phyloP scores from a whole-genome alignment of 352 stramenopile species.

The Globisporangium barbulae region DNA sequence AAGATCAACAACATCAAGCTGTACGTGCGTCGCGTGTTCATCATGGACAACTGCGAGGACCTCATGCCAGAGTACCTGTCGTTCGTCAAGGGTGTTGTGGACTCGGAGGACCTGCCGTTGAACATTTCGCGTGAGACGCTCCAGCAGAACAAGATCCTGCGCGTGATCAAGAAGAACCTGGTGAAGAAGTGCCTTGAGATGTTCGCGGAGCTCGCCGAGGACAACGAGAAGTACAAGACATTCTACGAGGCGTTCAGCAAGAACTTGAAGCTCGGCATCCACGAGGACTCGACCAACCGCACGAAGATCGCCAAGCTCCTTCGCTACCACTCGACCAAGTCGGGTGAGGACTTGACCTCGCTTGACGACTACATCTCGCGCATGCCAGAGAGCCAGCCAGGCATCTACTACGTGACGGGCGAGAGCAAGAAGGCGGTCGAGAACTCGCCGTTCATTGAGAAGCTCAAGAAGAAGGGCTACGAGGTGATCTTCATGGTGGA shows the following conservation, averaged over 20 bases:
- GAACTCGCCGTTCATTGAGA: conserved; percentile 99
- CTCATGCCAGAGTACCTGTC: conserved; percentile 99
- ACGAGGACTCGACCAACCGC: conserved; percentile 99
- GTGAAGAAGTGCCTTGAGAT: conserved; percentile 99
- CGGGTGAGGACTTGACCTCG: conserved; percentile 94
- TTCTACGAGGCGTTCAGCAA: conserved; percentile 99
- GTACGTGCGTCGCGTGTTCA: conserved; percentile 99
- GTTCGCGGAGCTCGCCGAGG: conserved; percentile 98
- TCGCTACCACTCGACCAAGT: conserved; percentile 99
- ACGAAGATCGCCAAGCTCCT: conserved; percentile 99
- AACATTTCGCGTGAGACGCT: conserved; percentile 99
- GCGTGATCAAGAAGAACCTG: conserved; percentile 99
- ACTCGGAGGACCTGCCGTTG: conserved; percentile 98
- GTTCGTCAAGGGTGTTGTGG: conserved; percentile 99
- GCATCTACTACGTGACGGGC: conserved; percentile 99
- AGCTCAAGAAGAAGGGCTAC: conserved; percentile 99
- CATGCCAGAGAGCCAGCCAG: conserved; percentile 96
- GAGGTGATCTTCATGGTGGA: conserved; percentile 99
- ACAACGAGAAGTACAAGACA: conserved; percentile 98
- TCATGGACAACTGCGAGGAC: conserved; percentile 99
- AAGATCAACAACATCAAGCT: conserved; percentile 99
- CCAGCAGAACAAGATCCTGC: conserved; percentile 99
- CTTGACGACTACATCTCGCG: conserved; percentile 98
- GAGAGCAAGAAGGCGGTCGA: conserved; percentile 99
- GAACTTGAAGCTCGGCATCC: conserved; percentile 99